Evolutionary conservation across 2,329 filamentous ascomycete species (phyloP), one percentile per base, ranked within the genome.

Genomic region (Tolypocladium capitatum): DNA sequence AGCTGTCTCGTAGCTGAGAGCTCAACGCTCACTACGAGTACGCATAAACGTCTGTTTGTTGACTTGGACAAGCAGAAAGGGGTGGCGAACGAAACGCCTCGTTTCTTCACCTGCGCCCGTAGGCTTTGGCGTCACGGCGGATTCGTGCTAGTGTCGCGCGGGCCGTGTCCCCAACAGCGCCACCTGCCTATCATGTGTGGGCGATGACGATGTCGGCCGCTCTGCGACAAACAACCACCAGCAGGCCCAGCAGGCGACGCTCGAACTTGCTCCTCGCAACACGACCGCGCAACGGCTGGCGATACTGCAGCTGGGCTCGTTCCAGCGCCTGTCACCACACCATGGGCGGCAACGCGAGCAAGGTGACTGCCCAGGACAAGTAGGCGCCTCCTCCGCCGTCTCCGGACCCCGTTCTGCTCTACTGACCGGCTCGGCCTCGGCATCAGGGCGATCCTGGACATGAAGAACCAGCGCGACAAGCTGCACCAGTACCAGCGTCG

Each of bases 401-500:
- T 21, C 35, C 18, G 14, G 20, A 21, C 44, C 50, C 38, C 30
- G 36, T 27, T 43, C 34, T 33, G 21, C 27, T 28, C 42, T 13
- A 14, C 52, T 50, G 49, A 49, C 50, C 38, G 24, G 32, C 35
- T 46, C 55, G 50, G 52, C 42, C 43, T 43, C 40, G 18, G n/a
- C 20, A 46, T n/a, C 42, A 96, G 90, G 71, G 91, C 91, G 51
- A 96, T 97, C 68, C 84, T 97, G 60, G 90, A 97, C 69, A 85
- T 97, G 71, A 97, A 97, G 72, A 88, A 81, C 68, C 91, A 97
- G 71, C 90, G 92, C 66, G 92, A 98, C 74, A 94, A 89, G 67
- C 83, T 98, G 4, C 90, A 94, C 61, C 89, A 94, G 65, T 97
- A 97, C 71, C 91, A 96, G 68, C 84, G 85, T 60, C 85, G 86